Conservation (phyloP, 305 asterid genomes). For the Fraxinus greggii region DNA sequence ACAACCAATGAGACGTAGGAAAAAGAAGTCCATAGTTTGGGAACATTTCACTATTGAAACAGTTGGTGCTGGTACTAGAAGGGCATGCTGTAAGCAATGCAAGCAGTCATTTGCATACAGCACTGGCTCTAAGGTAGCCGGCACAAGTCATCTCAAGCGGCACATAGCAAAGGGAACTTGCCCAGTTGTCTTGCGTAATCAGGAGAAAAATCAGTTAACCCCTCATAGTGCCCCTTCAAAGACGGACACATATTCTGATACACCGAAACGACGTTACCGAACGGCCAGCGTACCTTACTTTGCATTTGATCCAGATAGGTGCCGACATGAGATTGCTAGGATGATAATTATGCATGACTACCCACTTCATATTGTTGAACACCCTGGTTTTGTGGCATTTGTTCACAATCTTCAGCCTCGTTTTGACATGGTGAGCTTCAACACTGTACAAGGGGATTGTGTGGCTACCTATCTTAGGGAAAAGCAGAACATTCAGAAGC, state of each 20-base stretch:
- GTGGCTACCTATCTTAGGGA: constrained; percentile 80
- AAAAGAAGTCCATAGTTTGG: constrained; percentile 95
- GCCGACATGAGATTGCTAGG: constrained; percentile 75
- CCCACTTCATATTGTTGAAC: constrained; percentile 95
- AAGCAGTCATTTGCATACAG: constrained; percentile 94
- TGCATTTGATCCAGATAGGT: constrained; percentile 72
- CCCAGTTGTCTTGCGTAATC: constrained; percentile 67
- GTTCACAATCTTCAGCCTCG: constrained; percentile 82
- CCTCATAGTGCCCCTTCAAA: constrained; percentile 71
- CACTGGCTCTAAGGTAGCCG: constrained; percentile 90
- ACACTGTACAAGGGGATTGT: constrained; percentile 83
- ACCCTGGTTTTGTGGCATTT: constrained; percentile 79
- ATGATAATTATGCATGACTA: constrained; percentile 93
- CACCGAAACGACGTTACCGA: constrained; percentile 69
- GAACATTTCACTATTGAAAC: constrained; percentile 90
- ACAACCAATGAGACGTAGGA: constrained; percentile 70
- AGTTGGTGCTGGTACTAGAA: constrained; percentile 62
- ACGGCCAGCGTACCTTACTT: constrained; percentile 52
- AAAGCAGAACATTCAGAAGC: constrained; percentile 62
- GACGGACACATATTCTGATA: constrained; percentile 39
- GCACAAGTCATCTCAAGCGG: constrained; percentile 97
- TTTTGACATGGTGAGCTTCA: constrained; percentile 83
- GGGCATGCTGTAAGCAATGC: constrained; percentile 92
- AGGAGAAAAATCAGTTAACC: constrained; percentile 51
- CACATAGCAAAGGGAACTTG: constrained; percentile 90